These are phyloP conservation scores for Leccinum variicolor DNA, from an alignment of 768 basidiomycete genomes.

Conservation along the genomic window DNA sequence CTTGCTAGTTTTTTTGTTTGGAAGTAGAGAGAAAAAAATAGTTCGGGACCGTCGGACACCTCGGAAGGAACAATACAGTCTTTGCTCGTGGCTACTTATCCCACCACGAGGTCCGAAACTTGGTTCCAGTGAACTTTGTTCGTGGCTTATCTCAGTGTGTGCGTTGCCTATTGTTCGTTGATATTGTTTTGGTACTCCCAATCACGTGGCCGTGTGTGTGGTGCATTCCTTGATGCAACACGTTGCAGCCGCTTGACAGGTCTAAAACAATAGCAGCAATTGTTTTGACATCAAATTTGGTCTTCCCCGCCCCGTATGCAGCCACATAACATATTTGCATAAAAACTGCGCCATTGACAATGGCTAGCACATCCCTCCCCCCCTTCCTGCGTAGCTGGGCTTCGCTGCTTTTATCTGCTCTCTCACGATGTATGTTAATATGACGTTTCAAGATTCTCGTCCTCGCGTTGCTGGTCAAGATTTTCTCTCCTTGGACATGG, in stretches of 20 bases:
- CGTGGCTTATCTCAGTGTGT: background rate
- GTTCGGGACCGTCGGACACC: background rate
- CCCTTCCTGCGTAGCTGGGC: conserved; percentile 26
- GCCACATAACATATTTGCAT: conserved; percentile 8
- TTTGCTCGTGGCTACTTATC: conserved; percentile 10
- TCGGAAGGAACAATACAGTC: conserved; percentile 13
- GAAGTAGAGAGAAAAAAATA: background rate
- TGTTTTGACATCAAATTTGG: conserved; percentile 22
- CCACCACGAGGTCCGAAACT: background rate
- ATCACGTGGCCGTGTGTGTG: conserved; percentile 22
- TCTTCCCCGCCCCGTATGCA: background rate
- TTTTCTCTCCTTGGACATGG: conserved; percentile 9
- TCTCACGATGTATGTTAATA: conserved; percentile 13
- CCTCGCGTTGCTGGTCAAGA: conserved; percentile 30
- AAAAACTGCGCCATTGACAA: conserved; percentile 14
- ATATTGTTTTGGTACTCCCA: background rate
- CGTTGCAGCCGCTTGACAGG: background rate
- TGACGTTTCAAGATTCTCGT: conserved; percentile 18
- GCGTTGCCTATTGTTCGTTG: conserved; percentile 24
- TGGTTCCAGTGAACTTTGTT: conserved; percentile 8
- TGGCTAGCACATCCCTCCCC: background rate
- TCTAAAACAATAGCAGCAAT: conserved; percentile 26
- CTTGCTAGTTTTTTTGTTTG: background rate
- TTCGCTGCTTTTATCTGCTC: conserved; percentile 17
- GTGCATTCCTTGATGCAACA: background rate